phyloP scores from a whole-genome alignment of 1,284 basidiomycete species.

The Cutaneotrichosporon curvatum region DNA sequence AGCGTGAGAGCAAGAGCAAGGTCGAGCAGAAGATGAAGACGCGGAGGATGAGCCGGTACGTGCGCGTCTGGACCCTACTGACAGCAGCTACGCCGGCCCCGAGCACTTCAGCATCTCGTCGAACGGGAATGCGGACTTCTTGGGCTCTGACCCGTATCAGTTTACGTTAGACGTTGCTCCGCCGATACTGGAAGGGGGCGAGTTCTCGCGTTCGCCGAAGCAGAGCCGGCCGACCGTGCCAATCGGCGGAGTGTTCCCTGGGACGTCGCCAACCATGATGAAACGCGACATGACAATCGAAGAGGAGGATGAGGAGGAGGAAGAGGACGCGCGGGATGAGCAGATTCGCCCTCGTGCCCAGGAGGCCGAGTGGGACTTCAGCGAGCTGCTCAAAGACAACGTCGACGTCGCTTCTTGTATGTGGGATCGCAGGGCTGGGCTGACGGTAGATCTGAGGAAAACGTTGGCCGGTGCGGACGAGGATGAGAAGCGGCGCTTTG shows the following conservation, averaged over 20 bases:
- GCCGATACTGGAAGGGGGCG: slow-evolving; percentile 12
- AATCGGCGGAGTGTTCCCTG: not conserved
- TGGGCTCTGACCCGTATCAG: slow-evolving; percentile 30
- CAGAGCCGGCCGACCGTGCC: not conserved
- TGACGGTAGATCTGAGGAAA: slow-evolving; percentile 14
- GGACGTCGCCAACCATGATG: not conserved
- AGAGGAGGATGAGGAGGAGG: slow-evolving; percentile 10
- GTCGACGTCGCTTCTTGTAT: slow-evolving; percentile 76
- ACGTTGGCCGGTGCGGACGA: slow-evolving; percentile 43
- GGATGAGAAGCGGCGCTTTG: slow-evolving; percentile 43
- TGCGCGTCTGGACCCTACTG: slow-evolving; percentile 47
- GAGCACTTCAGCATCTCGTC: slow-evolving; percentile 5
- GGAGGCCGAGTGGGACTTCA: slow-evolving; percentile 52
- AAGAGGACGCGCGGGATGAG: slow-evolving; percentile 22
- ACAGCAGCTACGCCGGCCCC: slow-evolving; percentile 40
- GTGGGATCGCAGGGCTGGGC: slow-evolving; percentile 38
- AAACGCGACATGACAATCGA: not conserved
- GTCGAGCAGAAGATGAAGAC: slow-evolving; percentile 91
- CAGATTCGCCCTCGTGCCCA: slow-evolving; percentile 27
- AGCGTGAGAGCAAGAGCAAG: slow-evolving; percentile 49
- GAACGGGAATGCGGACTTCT: slow-evolving; percentile 14
- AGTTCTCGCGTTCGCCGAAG: not conserved
- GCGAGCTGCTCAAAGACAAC: slow-evolving; percentile 61
- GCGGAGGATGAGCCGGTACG: slow-evolving; percentile 68
- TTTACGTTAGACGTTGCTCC: slow-evolving; percentile 20